These are phyloP conservation scores for Tephrocybe sp. DNA, from an alignment of 768 basidiomycete species.

Conservation along the genomic window DNA sequence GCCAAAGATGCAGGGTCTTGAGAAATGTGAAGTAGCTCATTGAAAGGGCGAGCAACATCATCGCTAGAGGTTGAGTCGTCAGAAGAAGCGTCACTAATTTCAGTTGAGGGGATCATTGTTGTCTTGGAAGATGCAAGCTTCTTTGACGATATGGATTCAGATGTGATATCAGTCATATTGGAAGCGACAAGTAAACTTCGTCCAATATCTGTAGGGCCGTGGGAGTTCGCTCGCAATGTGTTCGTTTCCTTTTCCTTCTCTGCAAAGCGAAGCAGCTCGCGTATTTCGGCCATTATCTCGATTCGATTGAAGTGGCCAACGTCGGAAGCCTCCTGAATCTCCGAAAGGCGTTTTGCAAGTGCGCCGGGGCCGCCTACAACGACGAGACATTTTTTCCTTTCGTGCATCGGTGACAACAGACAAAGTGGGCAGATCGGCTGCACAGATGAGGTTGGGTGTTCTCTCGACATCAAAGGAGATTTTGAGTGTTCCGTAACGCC, in stretches of 20 bases:
- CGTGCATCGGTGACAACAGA: slow-evolving; percentile 41
- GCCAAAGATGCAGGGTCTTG: slow-evolving; percentile 24
- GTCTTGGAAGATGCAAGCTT: background rate
- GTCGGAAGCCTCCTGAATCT: slow-evolving; percentile 33
- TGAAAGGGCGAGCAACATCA: background rate
- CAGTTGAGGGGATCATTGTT: background rate
- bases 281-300: slow-evolving; percentile 41
- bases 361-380: slow-evolving; percentile 41
- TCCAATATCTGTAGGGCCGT: too few species aligned
- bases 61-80: slow-evolving; percentile 4
- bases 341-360: slow-evolving; percentile 45
- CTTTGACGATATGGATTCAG: background rate
- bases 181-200: too few species aligned
- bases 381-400: slow-evolving; percentile 48
- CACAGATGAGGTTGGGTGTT: background rate
- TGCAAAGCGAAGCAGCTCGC: slow-evolving; percentile 23
- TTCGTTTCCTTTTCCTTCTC: background rate
- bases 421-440: slow-evolving; percentile 44
- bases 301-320: slow-evolving; percentile 23
- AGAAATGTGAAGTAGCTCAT: slow-evolving; percentile 23
- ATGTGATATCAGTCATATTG: background rate
- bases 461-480: background rate
- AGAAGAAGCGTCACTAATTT: slow-evolving; percentile 7
- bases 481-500: background rate
- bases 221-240: too few species aligned